A percentile compares a stretch with the other conserved stretches of the same genome.
Evolutionary conservation across 2,329 filamentous ascomycete genomes (phyloP).

Genomic region (Scedosporium aurantiacum): DNA sequence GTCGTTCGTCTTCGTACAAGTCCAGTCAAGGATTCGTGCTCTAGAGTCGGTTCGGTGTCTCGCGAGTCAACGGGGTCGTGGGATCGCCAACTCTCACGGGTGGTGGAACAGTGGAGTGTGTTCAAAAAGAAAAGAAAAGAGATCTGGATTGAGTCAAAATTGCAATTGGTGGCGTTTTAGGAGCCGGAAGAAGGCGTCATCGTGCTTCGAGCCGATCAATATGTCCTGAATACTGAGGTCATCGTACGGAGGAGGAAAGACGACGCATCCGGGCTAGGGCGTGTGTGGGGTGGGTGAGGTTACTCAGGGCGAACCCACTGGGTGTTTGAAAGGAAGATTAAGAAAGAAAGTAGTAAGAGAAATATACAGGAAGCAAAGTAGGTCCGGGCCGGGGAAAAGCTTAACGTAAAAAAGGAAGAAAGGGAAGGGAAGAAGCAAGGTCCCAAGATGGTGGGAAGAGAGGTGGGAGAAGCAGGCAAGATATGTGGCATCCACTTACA

Average conservation of each 20-base stretch:
- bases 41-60: neutral
- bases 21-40: neutral
- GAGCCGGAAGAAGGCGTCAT: neutral
- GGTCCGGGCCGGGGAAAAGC: neutral
- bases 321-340: neutral
- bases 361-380: neutral
- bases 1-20: neutral
- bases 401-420: neutral
- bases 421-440: neutral
- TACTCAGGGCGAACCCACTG: neutral
- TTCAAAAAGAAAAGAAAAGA: neutral
- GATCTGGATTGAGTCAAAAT: neutral
- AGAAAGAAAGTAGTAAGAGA: neutral
- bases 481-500: slow-evolving; percentile 1
- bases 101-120: neutral
- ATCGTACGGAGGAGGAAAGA: neutral
- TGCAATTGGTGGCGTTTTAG: neutral
- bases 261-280: neutral
- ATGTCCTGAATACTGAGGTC: neutral
- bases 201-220: neutral
- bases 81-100: neutral
- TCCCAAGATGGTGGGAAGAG: neutral
- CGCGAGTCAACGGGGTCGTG: too few relatives aligned
- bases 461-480: neutral
- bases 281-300: neutral